Conservation (phyloP, 1,139 yeast genomes). For the Yamadazyma membranifaciens region DNA sequence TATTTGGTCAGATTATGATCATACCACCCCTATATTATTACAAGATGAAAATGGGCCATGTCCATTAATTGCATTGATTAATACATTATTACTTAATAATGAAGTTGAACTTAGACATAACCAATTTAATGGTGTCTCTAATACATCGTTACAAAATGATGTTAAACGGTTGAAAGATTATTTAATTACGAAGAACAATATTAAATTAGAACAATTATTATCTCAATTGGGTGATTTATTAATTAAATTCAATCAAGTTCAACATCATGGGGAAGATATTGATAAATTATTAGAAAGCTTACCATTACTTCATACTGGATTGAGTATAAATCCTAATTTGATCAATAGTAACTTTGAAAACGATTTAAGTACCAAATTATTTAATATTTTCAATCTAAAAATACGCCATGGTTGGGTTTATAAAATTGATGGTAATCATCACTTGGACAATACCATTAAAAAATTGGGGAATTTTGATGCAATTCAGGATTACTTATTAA, state of each 20-base stretch:
- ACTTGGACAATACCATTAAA: slow-evolving; percentile 17
- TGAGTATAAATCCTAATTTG: slow-evolving; percentile 71
- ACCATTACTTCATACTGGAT: slow-evolving; percentile 70
- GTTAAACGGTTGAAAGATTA: slow-evolving; percentile 9
- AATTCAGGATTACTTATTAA: slow-evolving; percentile 41
- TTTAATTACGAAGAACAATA: slow-evolving; percentile 5
- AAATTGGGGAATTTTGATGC: slow-evolving; percentile 42
- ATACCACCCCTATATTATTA: slow-evolving; percentile 57
- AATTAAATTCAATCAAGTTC: slow-evolving; percentile 23
- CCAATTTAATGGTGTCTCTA: slow-evolving; percentile 11
- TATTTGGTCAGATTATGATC: slow-evolving; percentile 32
- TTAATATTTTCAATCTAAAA: slow-evolving; percentile 38
- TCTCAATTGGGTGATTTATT: slow-evolving; percentile 47
- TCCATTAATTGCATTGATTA: slow-evolving; percentile 79
- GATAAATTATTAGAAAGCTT: slow-evolving; percentile 46
- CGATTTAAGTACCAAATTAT: slow-evolving; percentile 31
- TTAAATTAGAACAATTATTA: slow-evolving; percentile 34
- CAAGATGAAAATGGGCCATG: slow-evolving; percentile 90
- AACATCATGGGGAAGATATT: slow-evolving; percentile 19
- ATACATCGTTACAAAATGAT: slow-evolving; percentile 7
- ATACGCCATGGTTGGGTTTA: slow-evolving; percentile 55
- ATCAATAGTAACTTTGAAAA: slow-evolving; percentile 58
- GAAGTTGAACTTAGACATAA: slow-evolving; percentile 24
- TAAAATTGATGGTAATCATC: slow-evolving; percentile 4
- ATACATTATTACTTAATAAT: slow-evolving; percentile 57